Conservation (phyloP, 345 rosid genomes). For the Arabis hirsuta region DNA sequence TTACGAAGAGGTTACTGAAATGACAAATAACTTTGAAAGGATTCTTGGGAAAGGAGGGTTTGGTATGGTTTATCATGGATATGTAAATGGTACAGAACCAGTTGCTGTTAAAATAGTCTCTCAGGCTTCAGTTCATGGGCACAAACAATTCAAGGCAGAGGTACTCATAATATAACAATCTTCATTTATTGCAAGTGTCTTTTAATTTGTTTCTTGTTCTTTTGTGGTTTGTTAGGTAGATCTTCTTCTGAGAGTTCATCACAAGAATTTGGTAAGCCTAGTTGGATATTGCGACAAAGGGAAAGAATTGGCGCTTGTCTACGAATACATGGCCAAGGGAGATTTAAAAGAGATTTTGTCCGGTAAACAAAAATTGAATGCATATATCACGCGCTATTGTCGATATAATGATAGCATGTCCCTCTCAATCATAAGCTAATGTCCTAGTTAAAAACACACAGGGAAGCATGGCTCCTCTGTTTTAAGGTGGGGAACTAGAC, state of each 20-base stretch:
- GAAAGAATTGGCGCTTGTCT: conserved; percentile 46
- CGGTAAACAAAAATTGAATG: conserved; percentile 36
- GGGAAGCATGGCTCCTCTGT: neutral
- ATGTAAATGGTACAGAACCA: conserved; percentile 31
- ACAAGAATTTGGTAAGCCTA: conserved; percentile 52
- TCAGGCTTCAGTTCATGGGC: conserved; percentile 38
- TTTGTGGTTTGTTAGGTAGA: conserved; percentile 40
- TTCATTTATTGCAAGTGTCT: neutral
- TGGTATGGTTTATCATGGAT: conserved; percentile 47
- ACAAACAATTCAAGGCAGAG: conserved; percentile 46
- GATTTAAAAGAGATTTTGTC: conserved; percentile 44
- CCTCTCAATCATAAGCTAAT: neutral
- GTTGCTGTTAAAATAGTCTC: conserved; percentile 48
- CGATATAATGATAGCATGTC: neutral
- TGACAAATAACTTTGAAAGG: conserved; percentile 46
- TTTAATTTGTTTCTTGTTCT: neutral
- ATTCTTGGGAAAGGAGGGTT: conserved; percentile 53
- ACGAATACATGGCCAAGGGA: conserved; percentile 58
- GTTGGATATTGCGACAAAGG: conserved; percentile 51
- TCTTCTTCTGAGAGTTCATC: conserved; percentile 61
- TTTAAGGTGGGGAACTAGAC: conserved; percentile 30
- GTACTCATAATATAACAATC: conserved; percentile 11
- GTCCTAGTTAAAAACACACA: neutral
- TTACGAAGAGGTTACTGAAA: conserved; percentile 33
- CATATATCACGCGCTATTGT: neutral